Base-by-base conservation (phyloP, 2,329 filamentous ascomycete species). In the Westerdykella ornata region DNA sequence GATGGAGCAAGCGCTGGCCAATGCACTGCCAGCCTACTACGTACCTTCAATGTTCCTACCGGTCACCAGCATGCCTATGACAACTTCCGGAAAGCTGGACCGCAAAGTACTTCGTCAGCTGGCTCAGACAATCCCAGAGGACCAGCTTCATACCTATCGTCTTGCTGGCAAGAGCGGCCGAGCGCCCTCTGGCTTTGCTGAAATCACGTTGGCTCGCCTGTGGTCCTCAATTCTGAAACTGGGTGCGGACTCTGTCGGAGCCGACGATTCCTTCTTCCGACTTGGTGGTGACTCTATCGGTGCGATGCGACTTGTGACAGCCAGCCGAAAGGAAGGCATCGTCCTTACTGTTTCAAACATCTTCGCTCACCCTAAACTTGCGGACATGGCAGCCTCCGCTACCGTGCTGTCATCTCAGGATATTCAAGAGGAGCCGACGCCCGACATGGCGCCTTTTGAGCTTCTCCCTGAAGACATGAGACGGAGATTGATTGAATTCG, bases 231-330 rank as follows among this genome's bases (percentile, higher is more conserved):
- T 66, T 8, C 46, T 73, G 5, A 60, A 63, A 9, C 56, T 71
- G 17, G 57, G 57, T 6, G 41, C 59, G 3, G 60, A 62, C 4
- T 63, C 65, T 15, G 61, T 73, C 22, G 67, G 65, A 6, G 60
- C 60, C 1, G 66, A 71, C 37, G 70, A 72, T 35, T 70, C 62
- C 37, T 73, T 73, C 52, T 72, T 73, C 47, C 62, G 64, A 1
- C 55, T 71, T 3, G 71, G 71, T 19, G 71, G 71, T 18, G 71
- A 73, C 43, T 72, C 70, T 0, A 67, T 73, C 44, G 65, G 65
- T 15, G 70, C 70, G 4, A 73, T 73, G 68, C 52, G 50, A 5
- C 61, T 73, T 1, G 70, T 72, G 30, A 62, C 63, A 4, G 64
- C 65, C 26, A 64, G 66, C 18, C 60, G 67, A 5, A 60, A 63